Conservation (phyloP, 768 basidiomycete genomes). For the Boletus rubescentipes region DNA sequence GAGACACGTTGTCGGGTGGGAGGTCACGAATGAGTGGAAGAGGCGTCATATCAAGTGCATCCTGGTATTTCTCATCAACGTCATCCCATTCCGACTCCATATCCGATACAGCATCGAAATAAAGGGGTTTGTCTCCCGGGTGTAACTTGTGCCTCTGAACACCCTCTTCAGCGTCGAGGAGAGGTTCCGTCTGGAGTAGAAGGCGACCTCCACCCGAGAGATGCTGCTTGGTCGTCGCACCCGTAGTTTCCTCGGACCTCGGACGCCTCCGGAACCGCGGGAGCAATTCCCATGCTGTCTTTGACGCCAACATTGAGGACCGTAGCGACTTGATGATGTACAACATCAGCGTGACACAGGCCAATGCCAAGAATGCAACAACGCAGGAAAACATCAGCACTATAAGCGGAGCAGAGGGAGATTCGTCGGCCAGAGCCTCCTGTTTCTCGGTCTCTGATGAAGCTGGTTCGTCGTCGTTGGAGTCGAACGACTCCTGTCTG, state of each 20-base stretch:
- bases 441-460: background rate
- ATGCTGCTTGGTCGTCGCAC: background rate
- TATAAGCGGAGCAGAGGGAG: constrained; percentile 8
- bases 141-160: background rate
- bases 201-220: background rate
- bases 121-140: constrained; percentile 1
- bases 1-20: constrained; percentile 13
- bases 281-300: constrained; percentile 24
- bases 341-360: constrained; percentile 21
- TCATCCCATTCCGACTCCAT: constrained; percentile 27
- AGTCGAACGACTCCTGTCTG: constrained; percentile 19
- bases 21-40: constrained; percentile 19
- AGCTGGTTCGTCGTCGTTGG: constrained; percentile 5
- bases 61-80: constrained; percentile 31
- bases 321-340: constrained; percentile 22
- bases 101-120: constrained; percentile 17
- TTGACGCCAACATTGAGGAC: constrained; percentile 20
- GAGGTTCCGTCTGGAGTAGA: background rate
- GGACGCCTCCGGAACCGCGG: constrained; percentile 15
- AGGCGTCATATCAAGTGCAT: constrained; percentile 29
- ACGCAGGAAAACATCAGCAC: constrained; percentile 29
- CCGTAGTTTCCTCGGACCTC: background rate
- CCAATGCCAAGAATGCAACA: constrained; percentile 23
- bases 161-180: constrained; percentile 4
- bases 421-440: background rate